Evolutionary conservation across 495 filamentous ascomycete genomes (phyloP).

Genomic region (Talaromyces nanjingensis): DNA sequence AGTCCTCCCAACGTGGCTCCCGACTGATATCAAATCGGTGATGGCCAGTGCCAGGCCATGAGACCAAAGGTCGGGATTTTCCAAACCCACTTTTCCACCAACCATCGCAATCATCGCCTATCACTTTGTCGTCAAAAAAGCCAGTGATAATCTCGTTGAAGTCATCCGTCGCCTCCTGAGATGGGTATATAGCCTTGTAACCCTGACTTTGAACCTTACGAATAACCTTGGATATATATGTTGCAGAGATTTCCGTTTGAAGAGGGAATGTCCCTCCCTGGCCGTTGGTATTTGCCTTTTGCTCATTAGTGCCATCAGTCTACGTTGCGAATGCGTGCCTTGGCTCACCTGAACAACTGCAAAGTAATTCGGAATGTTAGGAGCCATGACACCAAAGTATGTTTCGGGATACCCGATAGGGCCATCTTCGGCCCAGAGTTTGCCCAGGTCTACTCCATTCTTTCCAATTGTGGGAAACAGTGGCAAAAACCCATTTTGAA

Average conservation of each 20-base stretch:
- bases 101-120: background rate
- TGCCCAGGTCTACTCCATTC: constrained; percentile 8
- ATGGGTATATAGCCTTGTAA: background rate
- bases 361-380: constrained; percentile 3
- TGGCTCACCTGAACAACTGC: background rate
- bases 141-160: background rate
- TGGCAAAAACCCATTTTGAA: constrained; percentile 11
- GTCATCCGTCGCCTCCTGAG: background rate
- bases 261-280: constrained; percentile 3
- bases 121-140: background rate
- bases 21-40: constrained; percentile 5
- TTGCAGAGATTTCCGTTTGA: constrained; percentile 1
- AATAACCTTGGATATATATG: constrained; percentile 3
- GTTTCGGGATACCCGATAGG: constrained; percentile 1
- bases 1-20: constrained; percentile 3
- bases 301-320: background rate
- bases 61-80: background rate
- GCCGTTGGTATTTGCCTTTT: constrained; percentile 1
- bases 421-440: constrained; percentile 9
- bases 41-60: constrained; percentile 4
- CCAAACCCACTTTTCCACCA: constrained; percentile 6
- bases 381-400: constrained; percentile 5
- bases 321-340: background rate
- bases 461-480: constrained; percentile 12
- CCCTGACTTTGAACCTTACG: constrained; percentile 4